Base-by-base conservation (phyloP, 2,329 filamentous ascomycete species). In the Pyricularia grisea region DNA sequence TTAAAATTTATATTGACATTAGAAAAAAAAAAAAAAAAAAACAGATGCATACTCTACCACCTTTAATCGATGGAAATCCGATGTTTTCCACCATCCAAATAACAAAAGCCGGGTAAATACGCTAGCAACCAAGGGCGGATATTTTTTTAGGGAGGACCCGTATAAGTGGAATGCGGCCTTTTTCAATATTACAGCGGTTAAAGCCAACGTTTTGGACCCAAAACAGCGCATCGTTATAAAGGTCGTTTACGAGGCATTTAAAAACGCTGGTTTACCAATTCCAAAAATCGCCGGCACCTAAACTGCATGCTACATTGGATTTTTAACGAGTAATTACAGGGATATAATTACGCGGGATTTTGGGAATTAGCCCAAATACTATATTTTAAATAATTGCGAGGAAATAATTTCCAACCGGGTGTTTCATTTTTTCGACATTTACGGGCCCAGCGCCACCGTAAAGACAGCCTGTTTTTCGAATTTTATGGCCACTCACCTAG, bases 361-460 rank as follows among this genome's bases (percentile, higher is more conserved):
- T n/a, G 50, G 6, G 7, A 17, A 58, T 5, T n/a, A 3, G 20
- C 50, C 20, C 7, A 17, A 23, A 7, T 30, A 7, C 3, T 33
- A 36, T n/a, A 25, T 5, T 0, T 2, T 27, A 30, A 30, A 4
- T 3, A 10, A 4, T 9, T 20, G 30, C 7, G 33, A 65, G n/a
- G 28, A 30, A 11, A 84, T 87, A 75, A 79, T 85, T 70, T 83
- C 84, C 0, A 86, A 86, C 70, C 78, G 85, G 64, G 78, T 87
- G 25, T 85, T 84, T 1, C 84, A 87, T 71, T 84, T 82, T 75
- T 87, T 86, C 71, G 82, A 87, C 71, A 77, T 87, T 42, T 77
- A 80, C 58, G 85, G 85, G 0, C 84, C 84, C 0, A 84, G 82
- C 68, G 81, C 85, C 69, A 83, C 83, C 0, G 77, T 82, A 3